Conservation (phyloP, 495 filamentous ascomycete species). For the Podospora tetraspora region DNA sequence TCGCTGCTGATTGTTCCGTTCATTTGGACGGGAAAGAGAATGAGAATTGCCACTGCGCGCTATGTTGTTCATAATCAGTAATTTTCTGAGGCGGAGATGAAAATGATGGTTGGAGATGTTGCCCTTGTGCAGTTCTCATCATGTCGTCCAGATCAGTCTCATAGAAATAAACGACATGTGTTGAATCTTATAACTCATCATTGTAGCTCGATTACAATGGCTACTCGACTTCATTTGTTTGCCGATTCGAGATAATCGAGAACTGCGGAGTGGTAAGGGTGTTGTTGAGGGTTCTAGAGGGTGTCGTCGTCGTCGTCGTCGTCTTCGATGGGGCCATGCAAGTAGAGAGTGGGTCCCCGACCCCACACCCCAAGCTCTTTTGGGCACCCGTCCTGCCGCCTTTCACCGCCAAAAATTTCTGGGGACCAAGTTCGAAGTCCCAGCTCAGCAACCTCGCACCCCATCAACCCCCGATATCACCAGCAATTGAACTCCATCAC, state of each 20-base stretch:
- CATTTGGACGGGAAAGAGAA: slow-evolving; percentile 25
- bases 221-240: not conserved
- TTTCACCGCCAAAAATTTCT: slow-evolving; percentile 37
- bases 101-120: too few species aligned
- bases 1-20: slow-evolving; percentile 25
- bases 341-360: not conserved
- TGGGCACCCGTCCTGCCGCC: slow-evolving; percentile 16
- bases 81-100: not conserved
- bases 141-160: not conserved
- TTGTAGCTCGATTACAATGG: not conserved
- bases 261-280: not conserved
- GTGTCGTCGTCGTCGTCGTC: not conserved
- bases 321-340: not conserved
- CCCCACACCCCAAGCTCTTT: not conserved
- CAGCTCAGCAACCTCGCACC: not conserved
- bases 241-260: not conserved
- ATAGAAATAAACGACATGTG: not conserved
- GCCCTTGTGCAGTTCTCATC: not conserved
- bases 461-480: not conserved
- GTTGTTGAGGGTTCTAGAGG: not conserved
- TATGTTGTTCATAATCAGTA: slow-evolving; percentile 27
- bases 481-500: slow-evolving; percentile 12
- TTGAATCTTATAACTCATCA: not conserved
- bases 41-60: slow-evolving; percentile 29
- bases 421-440: slow-evolving; percentile 11